phyloP scores from a whole-genome alignment of 2,329 filamentous ascomycete species.

The Elsinoe batatas region DNA sequence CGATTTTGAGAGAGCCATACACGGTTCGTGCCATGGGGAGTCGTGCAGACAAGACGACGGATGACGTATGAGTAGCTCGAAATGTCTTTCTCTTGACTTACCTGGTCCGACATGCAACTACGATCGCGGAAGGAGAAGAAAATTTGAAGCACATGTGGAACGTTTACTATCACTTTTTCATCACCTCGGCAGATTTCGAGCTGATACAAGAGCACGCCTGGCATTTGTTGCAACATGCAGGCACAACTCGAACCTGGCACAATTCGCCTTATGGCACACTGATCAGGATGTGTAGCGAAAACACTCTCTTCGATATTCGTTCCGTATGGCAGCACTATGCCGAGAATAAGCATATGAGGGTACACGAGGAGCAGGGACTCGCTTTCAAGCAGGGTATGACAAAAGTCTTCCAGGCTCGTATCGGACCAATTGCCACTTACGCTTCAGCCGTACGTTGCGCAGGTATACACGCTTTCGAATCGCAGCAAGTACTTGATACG shows the following conservation, averaged over 20 bases:
- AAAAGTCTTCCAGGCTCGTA: background rate
- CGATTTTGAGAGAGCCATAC: constrained; percentile 41
- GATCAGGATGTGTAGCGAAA: constrained; percentile 41
- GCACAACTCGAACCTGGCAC: too few species aligned
- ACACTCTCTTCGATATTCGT: constrained; percentile 35
- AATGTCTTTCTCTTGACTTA: constrained; percentile 47
- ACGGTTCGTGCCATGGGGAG: constrained; percentile 33
- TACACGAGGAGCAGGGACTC: background rate
- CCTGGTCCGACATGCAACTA: constrained; percentile 32
- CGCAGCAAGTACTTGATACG: constrained; percentile 13
- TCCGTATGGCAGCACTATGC: constrained; percentile 34
- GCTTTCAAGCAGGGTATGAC: background rate
- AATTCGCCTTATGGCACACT: constrained; percentile 32
- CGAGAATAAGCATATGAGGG: background rate
- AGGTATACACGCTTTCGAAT: constrained; percentile 21
- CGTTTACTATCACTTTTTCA: constrained; percentile 45
- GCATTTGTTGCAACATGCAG: too few species aligned
- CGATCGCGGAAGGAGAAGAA: constrained; percentile 16
- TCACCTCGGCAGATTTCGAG: constrained; percentile 32
- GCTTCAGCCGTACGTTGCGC: constrained; percentile 17
- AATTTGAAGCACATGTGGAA: constrained; percentile 37
- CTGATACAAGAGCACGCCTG: too few species aligned
- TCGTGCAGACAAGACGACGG: background rate
- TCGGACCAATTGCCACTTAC: background rate
- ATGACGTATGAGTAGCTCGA: constrained; percentile 33